Evolutionary conservation across 192 early-diverging fungal species (phyloP), one percentile per base, ranked within the genome.

Genomic region (Backusella psychrophila): DNA sequence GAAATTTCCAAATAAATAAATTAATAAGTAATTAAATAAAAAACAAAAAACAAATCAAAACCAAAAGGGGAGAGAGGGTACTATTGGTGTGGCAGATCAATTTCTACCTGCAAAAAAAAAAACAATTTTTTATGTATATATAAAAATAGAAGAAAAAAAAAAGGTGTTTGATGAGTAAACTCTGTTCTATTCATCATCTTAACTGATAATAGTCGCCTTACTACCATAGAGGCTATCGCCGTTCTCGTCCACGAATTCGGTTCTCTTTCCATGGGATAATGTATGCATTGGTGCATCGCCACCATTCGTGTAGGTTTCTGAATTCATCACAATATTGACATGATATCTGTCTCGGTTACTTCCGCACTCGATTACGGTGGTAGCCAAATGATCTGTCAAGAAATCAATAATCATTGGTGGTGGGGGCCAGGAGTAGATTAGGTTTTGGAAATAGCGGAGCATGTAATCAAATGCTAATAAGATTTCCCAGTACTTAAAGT

Each of bases 401-500:
- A 46, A 71, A 8, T 71, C 44, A 49, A 71, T 71, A 8, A 41
- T 29, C 3, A 12, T 0, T 11, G 26, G 4, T 14, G 72, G 72
- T 63, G 72, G 72, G 5, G 72, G 72, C 72, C 72, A 73, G 9
- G 72, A 56, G 9, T 73, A 73, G 2, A 73, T 34, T 4, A 73
- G 15, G 35, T 63, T 59, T 33, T 59, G 31, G 1, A 56, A 19
- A 41, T 56, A 73, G 12, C 72, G 52, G 21, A 73, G 56, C 3
- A 21, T 31, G 3, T 73, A 73, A 73, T 73, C 72, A 35, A 73
- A 59, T 31, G 36, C 46, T 23, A 73, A 63, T 23, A 73, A 3
- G 14, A 23, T 63, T 12, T 36, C 19, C 29, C 52, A 63, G 17
- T 52, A 19, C 11, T 53, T 23, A 35, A 53, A 73, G 6, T 52